A percentile compares a stretch with the other conserved stretches of the same genome.
phyloP scores from a whole-genome alignment of 805 yeast species.

The Metschnikowia sp. region DNA sequence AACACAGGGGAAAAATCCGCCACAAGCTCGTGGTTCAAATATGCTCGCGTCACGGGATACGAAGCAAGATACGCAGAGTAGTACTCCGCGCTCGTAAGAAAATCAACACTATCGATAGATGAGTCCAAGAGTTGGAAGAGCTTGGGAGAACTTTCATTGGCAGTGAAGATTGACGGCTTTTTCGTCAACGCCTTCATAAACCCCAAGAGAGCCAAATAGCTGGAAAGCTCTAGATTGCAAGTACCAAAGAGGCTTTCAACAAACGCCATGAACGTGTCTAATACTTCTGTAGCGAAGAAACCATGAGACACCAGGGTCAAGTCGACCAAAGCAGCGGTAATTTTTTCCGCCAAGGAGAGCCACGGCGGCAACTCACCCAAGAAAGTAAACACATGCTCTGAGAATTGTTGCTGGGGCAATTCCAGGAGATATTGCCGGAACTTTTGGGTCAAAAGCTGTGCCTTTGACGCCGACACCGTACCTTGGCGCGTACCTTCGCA shows the following conservation, averaged over 20 bases:
- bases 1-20: slow-evolving; percentile 33
- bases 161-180: slow-evolving; percentile 26
- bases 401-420: slow-evolving; percentile 43
- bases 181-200: slow-evolving; percentile 29
- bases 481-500: slow-evolving; percentile 27
- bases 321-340: slow-evolving; percentile 32
- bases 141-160: slow-evolving; percentile 24
- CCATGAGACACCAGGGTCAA: slow-evolving; percentile 26
- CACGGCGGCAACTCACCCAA: slow-evolving; percentile 30
- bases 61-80: slow-evolving; percentile 21
- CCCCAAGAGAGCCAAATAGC: slow-evolving; percentile 37
- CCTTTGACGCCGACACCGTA: slow-evolving; percentile 35
- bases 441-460: slow-evolving; percentile 40
- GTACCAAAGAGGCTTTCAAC: slow-evolving; percentile 24
- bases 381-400: slow-evolving; percentile 31
- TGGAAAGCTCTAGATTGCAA: slow-evolving; percentile 22
- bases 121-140: slow-evolving; percentile 33
- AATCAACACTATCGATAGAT: slow-evolving; percentile 36
- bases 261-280: slow-evolving; percentile 28
- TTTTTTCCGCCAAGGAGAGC: slow-evolving; percentile 30
- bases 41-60: slow-evolving; percentile 10
- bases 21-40: slow-evolving; percentile 25
- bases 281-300: slow-evolving; percentile 21
- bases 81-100: slow-evolving; percentile 33
- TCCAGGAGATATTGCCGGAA: slow-evolving; percentile 47